A percentile compares a stretch with the other conserved stretches of the same genome.
These are phyloP conservation scores for Murraya paniculata DNA, from an alignment of 345 rosid genomes.

Conservation along the genomic window DNA sequence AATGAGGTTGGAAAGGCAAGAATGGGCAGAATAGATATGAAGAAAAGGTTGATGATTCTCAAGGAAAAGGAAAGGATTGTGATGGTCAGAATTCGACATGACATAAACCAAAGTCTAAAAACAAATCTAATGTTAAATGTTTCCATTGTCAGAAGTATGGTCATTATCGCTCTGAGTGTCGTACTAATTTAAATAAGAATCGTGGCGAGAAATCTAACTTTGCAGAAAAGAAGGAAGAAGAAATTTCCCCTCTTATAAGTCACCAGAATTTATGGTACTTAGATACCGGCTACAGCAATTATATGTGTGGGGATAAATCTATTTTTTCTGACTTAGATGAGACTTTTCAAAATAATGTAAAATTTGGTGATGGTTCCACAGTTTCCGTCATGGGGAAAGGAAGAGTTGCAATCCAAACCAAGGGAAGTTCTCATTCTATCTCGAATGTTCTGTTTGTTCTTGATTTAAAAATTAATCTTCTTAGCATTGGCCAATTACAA, in stretches of 20 bases:
- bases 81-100: not conserved
- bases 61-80: not conserved
- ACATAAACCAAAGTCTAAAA: not conserved
- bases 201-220: not conserved
- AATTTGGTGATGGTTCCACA: too few species aligned
- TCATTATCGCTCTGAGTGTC: not conserved
- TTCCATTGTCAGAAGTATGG: not conserved
- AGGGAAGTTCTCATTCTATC: too few species aligned
- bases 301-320: not conserved
- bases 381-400: too few species aligned
- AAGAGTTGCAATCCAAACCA: too few species aligned
- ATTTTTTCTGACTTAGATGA: not conserved
- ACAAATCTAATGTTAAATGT: not conserved
- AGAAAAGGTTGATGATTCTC: not conserved
- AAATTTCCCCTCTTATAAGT: not conserved
- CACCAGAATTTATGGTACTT: not conserved
- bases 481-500: too few species aligned
- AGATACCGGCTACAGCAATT: not conserved
- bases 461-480: too few species aligned
- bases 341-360: not conserved
- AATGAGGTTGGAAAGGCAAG: not conserved
- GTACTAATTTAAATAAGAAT: not conserved
- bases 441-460: too few species aligned
- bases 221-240: not conserved
- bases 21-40: not conserved